Percentiles rank a stretch among this genome's conserved stretches.
phyloP scores from a whole-genome alignment of 202 grass and related monocot species.

The Dendrocalamus latiflorus region DNA sequence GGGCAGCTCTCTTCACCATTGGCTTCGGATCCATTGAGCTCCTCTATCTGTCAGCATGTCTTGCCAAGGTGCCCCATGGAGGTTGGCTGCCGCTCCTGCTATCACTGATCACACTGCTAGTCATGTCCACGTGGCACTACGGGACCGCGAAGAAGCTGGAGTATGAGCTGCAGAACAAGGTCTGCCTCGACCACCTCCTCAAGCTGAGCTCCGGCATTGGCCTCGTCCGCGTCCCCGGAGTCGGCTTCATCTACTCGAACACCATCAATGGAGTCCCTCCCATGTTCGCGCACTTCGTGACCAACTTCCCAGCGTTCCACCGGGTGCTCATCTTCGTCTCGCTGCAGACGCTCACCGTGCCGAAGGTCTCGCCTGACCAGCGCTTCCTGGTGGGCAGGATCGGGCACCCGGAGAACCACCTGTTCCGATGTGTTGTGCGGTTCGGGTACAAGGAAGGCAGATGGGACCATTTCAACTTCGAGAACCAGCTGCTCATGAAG shows the following conservation, averaged over 20 bases:
- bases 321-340: constrained; percentile 74
- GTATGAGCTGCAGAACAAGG: constrained; percentile 86
- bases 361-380: constrained; percentile 49
- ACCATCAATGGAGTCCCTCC: constrained; percentile 50
- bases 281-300: constrained; percentile 92
- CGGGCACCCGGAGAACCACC: constrained; percentile 36
- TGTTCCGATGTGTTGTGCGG: constrained; percentile 65
- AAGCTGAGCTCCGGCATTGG: constrained; percentile 60
- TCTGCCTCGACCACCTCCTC: constrained; percentile 60
- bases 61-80: constrained; percentile 63
- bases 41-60: constrained; percentile 63
- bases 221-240: constrained; percentile 63
- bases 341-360: constrained; percentile 68
- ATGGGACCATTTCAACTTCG: constrained; percentile 66
- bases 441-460: constrained; percentile 80
- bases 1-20: constrained; percentile 50
- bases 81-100: constrained; percentile 77
- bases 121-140: constrained; percentile 89
- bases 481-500: constrained; percentile 79
- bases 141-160: constrained; percentile 71
- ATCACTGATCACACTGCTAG: constrained; percentile 44
- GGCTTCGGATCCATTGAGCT: constrained; percentile 78
- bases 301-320: constrained; percentile 93
- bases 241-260: constrained; percentile 69
- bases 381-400: constrained; percentile 64